A percentile compares a stretch with the other conserved stretches of the same genome.
Evolutionary conservation across 2,329 filamentous ascomycete species (phyloP).

Genomic region (Penicillium sp.): DNA sequence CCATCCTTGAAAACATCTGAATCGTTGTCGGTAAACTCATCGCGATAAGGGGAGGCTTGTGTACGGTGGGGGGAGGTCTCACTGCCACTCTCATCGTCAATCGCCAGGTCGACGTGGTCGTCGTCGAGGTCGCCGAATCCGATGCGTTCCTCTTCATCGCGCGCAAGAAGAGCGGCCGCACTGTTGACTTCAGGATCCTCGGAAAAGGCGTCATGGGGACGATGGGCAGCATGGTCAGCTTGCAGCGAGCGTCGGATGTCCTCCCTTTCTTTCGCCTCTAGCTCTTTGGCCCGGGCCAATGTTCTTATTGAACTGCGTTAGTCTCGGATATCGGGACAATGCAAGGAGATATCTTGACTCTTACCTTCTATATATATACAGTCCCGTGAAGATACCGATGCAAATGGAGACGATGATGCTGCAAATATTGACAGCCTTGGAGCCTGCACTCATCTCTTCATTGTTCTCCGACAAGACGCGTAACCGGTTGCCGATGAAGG

Average conservation of each 20-base stretch:
- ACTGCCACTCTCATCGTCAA: slow-evolving; percentile 41
- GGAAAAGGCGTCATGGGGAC: slow-evolving; percentile 28
- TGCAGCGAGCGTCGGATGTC: slow-evolving; percentile 32
- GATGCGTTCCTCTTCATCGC: slow-evolving; percentile 38
- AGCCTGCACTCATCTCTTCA: slow-evolving; percentile 68
- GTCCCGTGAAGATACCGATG: slow-evolving; percentile 67
- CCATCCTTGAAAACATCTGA: too few species aligned
- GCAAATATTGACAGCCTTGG: slow-evolving; percentile 73
- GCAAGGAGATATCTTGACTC: too few species aligned
- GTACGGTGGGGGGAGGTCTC: slow-evolving; percentile 19
- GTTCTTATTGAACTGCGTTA: too few species aligned
- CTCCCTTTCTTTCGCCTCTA: slow-evolving; percentile 41
- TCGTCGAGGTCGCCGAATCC: slow-evolving; percentile 37
- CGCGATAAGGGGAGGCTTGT: slow-evolving; percentile 44
- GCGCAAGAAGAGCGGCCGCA: slow-evolving; percentile 34
- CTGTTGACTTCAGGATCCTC: slow-evolving; percentile 35
- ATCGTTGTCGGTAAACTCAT: slow-evolving; percentile 48
- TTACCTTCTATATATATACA: slow-evolving; percentile 68
- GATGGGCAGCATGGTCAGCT: slow-evolving; percentile 30
- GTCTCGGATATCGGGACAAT: too few species aligned
- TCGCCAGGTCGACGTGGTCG: slow-evolving; percentile 33
- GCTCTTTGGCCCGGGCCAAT: slow-evolving; percentile 41
- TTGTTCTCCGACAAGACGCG: slow-evolving; percentile 71
- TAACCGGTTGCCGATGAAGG: slow-evolving; percentile 81
- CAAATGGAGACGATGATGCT: slow-evolving; percentile 64